Base-by-base conservation (phyloP, 1,284 basidiomycete genomes). In the Neonothopanus nambi region DNA sequence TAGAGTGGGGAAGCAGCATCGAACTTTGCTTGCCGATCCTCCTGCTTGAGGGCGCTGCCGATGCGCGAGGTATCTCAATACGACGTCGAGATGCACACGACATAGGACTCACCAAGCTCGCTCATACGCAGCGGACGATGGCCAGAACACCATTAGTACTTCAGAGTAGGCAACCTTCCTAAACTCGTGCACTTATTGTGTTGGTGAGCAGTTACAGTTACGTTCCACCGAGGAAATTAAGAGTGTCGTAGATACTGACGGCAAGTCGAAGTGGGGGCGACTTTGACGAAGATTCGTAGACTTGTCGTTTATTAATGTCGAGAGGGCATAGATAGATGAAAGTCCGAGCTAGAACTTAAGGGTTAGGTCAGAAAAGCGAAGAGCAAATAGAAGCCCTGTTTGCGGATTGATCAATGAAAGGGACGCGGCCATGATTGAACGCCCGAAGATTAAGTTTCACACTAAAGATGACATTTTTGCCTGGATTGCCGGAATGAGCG, bases 11-110 rank as follows among this genome's bases (percentile, higher is more conserved):
- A 80, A 42, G 63, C 52, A 38, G 69, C 60, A 33, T 70, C 70
- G 58, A 82, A 68, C 60, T 75, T 69, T 30, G 70, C 65, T 59
- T 75, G 70, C 28, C 78, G 74, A 57, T 80, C 74, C 39, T 67
- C 64, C 59, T 77, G 78, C 65, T 83, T 83, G 68, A 69, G 67
- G 52, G 68, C 67, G 62, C 81, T 83, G 57, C 13, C 42, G 42
- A 37, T 37, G 40, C 41, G 51, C 39, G 21, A 48, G 35, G 43
- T 48, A 21, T 36, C 17, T 23, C 8, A 21, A 28, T 24, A 9
- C 30, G 38, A 52, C 38, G 47, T 43, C 40, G 41, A 51, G 55
- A 52, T 33, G 8, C 9, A 13, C 30, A 33, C 30, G 13, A 9
- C 58, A 61, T 57, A 54, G 61, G 50, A 57, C 71, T 61, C 56